Base-by-base conservation (phyloP, 768 basidiomycete species). In the Lanmaoa rubissima region DNA sequence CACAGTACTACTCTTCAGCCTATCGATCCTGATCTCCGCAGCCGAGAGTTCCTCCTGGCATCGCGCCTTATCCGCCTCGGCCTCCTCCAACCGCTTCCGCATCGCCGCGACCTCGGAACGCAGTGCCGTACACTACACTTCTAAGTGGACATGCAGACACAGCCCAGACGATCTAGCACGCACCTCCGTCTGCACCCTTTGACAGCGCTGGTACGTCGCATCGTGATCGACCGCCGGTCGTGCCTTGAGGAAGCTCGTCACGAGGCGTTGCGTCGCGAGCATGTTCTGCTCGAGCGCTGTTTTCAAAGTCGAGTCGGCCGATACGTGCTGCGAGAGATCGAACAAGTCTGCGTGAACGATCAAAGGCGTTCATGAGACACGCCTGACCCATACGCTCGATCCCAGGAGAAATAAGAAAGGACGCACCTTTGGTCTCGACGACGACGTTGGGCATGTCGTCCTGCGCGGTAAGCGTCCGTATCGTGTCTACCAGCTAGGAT, bases 401-500 rank as follows among this genome's bases (percentile, higher is more conserved):
- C 11, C 34, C 14, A 36, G 5, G 36, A 24, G 13, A 28, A 13
- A 32, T 32, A 32, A 11, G 21, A 13, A 1, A 38, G 3, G 3
- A 58, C 66, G 26, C 54, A 82, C 82, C 78, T 69, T 74, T 64
- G 31, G 76, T 72, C 63, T 76, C 71, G 60, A 78, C 67, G 57
- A 75, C 73, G 19, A 74, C 69, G 57, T 74, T 62, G 40, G 80
- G 75, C 39, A 82, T 61, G 53, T 81, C 76, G 53, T 86, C 81
- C 24, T 81, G 73, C 43, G 75, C 76, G 5, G 83, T 80, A 43
- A 89, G 72, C 21, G 82, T 74, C 42, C 82, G 82, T 65, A 90
- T 84, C 19, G 87, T 80, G 51, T 86, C 82, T 35, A 90, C 76
- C 40, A 91, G 73, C 88, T 92, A 58, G 24, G 43, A 51, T n/a